Base-by-base conservation (phyloP, 306 rosid species). In the Trichosanthes truncata region DNA sequence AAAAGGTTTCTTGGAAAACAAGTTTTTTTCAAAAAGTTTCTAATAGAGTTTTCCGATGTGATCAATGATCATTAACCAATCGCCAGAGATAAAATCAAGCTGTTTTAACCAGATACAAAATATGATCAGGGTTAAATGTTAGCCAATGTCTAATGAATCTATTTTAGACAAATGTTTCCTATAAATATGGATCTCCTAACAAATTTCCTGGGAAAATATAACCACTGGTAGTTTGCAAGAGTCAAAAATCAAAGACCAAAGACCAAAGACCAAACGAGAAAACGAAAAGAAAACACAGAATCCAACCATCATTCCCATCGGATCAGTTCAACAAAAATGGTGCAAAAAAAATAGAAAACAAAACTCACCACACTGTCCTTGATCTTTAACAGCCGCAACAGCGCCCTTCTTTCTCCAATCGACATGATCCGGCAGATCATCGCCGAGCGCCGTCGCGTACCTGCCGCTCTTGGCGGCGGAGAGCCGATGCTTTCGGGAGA, bases 351-450 rank as follows among this genome's bases (percentile, higher is more conserved):
- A 9, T 9, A 1, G 53, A 62, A 72, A 4, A 14, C 5, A 67
- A 57, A 71, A 78, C 92, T 84, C n/a, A 95, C 97, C 97, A 61
- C 98, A 95, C 81, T 89, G 96, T 80, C 97, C 98, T 87, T 95
- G 98, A 89, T 95, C 93, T 74, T 95, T 95, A 67, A 92, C 93
- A 1, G 82, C 84, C 51, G 60, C 46, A 55, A 95, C 96, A 0
- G 93, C 98, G 18, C 97, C 98, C 38, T 91, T 84, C 29, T 84
- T 73, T 74, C 96, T 87, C 98, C 98, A 95, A 87, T 95, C 96
- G 3, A 95, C 91, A 0, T 62, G 72, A 0, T 76, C 82, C 6
- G 98, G 97, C 76, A 95, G 83, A 17, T 85, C 68, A 7, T 91
- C 98, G 2, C 85, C 89, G 17, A 8, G 87, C 5, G 53, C 81